Evolutionary conservation across 345 rosid species (phyloP).

Genomic region (Eucalyptus cloeziana): DNA sequence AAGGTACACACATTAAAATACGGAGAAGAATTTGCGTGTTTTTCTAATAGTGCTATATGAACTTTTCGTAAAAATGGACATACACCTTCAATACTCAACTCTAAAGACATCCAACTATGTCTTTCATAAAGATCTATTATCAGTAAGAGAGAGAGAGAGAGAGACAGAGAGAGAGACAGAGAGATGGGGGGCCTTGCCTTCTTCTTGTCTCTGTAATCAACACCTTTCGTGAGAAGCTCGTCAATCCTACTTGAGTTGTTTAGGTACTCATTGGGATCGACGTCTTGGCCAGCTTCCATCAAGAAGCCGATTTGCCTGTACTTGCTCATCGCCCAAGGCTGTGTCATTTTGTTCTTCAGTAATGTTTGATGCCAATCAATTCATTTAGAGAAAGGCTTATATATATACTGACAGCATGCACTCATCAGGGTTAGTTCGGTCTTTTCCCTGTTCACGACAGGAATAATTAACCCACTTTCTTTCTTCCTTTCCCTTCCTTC

Average conservation of each 20-base stretch:
- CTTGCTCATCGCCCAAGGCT: too few relatives aligned
- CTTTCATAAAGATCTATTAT: not conserved
- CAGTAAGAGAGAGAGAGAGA: not conserved
- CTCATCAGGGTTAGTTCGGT: not conserved
- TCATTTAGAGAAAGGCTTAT: not conserved
- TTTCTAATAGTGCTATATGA: not conserved
- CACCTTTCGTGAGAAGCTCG: fast-evolving
- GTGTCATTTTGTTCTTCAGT: too few relatives aligned
- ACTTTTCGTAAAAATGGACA: not conserved
- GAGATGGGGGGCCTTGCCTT: not conserved
- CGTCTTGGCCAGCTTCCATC: too few relatives aligned
- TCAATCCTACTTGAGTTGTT: fast-evolving
- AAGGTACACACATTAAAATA: not conserved
- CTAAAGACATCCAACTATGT: not conserved
- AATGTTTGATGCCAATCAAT: too few relatives aligned
- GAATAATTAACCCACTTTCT: not conserved
- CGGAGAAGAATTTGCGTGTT: not conserved
- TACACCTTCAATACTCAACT: not conserved
- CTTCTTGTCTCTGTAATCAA: not conserved
- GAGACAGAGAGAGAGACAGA: not conserved
- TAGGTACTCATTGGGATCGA: not conserved
- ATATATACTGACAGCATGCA: not conserved
- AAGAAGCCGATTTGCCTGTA: too few relatives aligned
- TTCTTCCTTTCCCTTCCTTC: too few relatives aligned
- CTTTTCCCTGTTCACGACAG: not conserved